Base-by-base conservation (phyloP, 1,139 yeast genomes). In the Geotrichum europaeum region DNA sequence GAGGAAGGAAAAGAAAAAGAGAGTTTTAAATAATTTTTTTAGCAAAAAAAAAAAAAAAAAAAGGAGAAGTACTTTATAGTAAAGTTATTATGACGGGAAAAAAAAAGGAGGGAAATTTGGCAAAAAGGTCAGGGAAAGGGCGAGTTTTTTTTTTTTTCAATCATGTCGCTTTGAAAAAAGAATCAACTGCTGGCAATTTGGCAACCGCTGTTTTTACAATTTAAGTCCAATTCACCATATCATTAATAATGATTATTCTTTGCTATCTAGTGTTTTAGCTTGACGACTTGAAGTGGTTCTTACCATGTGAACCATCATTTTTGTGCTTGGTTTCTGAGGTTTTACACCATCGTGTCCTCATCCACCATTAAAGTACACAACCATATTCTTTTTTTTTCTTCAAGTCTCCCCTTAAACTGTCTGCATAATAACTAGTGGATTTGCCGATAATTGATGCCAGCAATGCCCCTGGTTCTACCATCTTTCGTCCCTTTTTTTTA, bases 1-100 rank as follows among this genome's bases (percentile, higher is more conserved):
- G 62, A 60, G 60, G 60, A 24, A 22, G 25, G 53, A 45, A 45
- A 57, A 32, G 55, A 40, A 47, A 50, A 57, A 47, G 36, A 18
- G 34, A 43, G 22, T 52, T 52, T 45, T 54, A 45, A 40, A 40
- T 40, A 40, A 15, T 40, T 40, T 40, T 40, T 40, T 22, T 22
- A 47, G 20, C 34, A 34, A 49, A 55, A 22, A 49, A 49, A 55
- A 49, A 49, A 49, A n/a, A 25, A 50, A 34, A 34, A 50, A 43
- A 56, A 50, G 49, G 34, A 55, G 32, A 43, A 53, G 34, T 30
- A 25, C 36, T 10, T 13, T 7, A 20, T 18, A 20, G 18, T 47
- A 6, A 47, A 22, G 2, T 18, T n/a, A 15, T 12, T 9, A 15
- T 13, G 49, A 20, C 2, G 40, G n/a, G n/a, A 13, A 36, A 36